A percentile compares a stretch with the other conserved stretches of the same genome.
Evolutionary conservation across 116 monocot species (phyloP).

Genomic region (Dioscorea cayenensis): DNA sequence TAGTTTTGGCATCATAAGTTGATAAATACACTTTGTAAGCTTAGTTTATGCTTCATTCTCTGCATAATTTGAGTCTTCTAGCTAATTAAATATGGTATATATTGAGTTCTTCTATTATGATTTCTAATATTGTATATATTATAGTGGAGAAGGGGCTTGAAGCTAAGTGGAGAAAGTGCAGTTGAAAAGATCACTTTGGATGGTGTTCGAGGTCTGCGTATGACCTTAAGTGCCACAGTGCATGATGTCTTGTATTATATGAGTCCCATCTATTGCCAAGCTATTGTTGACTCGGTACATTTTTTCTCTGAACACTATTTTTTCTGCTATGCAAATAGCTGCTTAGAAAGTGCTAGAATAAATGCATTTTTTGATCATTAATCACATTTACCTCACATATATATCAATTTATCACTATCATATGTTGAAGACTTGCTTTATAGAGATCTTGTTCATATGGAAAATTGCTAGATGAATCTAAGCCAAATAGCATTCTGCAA

Average conservation of each 20-base stretch:
- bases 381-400: not conserved
- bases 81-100: no score
- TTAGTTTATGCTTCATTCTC: no score
- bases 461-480: not conserved
- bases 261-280: conserved; percentile 95
- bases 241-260: conserved; percentile 99
- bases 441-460: not conserved
- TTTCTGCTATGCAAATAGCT: not conserved
- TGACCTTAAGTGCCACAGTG: conserved; percentile 81
- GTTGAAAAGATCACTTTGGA: conserved; percentile 90
- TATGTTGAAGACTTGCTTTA: not conserved
- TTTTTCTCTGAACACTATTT: not conserved
- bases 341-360: not conserved
- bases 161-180: conserved; percentile 81
- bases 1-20: no score
- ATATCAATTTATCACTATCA: not conserved
- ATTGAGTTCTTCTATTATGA: conserved; percentile 2
- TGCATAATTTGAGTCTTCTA: no score
- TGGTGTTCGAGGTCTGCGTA: conserved; percentile 86
- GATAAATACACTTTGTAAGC: no score
- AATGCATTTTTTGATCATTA: not conserved
- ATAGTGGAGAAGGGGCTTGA: conserved; percentile 87
- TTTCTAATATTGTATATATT: conserved; percentile 8
- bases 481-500: not conserved
- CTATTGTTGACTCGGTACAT: conserved; percentile 87